Evolutionary conservation across 1,284 basidiomycete genomes (phyloP).

Genomic region (Gymnopus androsaceus): DNA sequence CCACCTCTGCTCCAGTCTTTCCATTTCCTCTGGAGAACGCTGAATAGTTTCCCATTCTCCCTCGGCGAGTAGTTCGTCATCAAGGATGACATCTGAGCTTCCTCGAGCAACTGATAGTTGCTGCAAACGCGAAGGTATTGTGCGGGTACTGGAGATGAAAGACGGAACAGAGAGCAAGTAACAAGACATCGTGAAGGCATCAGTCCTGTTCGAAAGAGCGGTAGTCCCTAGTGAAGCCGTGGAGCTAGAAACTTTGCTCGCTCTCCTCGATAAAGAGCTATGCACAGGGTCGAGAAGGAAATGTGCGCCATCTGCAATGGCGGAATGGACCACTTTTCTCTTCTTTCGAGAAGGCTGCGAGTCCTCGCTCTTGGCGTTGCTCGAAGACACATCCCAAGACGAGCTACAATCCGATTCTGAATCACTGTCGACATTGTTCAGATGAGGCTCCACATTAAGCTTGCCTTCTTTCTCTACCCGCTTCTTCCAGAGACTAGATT

Average conservation of each 20-base stretch:
- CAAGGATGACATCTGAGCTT: slow-evolving; percentile 44
- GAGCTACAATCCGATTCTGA: slow-evolving; percentile 8
- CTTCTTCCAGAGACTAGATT: slow-evolving; percentile 57
- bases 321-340: slow-evolving; percentile 42
- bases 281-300: slow-evolving; percentile 59
- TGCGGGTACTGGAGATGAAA: slow-evolving; percentile 26
- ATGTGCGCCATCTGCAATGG: slow-evolving; percentile 47
- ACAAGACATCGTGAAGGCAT: slow-evolving; percentile 29
- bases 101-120: slow-evolving; percentile 55
- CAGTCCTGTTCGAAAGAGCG: not conserved
- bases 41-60: slow-evolving; percentile 54
- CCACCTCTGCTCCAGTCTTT: slow-evolving; percentile 33
- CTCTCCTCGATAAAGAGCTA: slow-evolving; percentile 16
- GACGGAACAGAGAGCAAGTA: slow-evolving; percentile 57
- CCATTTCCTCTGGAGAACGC: slow-evolving; percentile 44
- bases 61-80: slow-evolving; percentile 57
- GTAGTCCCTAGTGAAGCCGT: slow-evolving; percentile 23
- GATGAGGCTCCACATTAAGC: slow-evolving; percentile 41
- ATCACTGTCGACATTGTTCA: slow-evolving; percentile 26
- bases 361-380: slow-evolving; percentile 4
- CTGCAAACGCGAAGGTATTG: slow-evolving; percentile 62
- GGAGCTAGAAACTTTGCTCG: slow-evolving; percentile 12
- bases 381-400: slow-evolving; percentile 8
- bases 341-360: slow-evolving; percentile 37
- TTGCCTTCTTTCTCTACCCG: slow-evolving; percentile 35